Conservation (phyloP, 352 stramenopile genomes). For the Phytopythium montanum region DNA sequence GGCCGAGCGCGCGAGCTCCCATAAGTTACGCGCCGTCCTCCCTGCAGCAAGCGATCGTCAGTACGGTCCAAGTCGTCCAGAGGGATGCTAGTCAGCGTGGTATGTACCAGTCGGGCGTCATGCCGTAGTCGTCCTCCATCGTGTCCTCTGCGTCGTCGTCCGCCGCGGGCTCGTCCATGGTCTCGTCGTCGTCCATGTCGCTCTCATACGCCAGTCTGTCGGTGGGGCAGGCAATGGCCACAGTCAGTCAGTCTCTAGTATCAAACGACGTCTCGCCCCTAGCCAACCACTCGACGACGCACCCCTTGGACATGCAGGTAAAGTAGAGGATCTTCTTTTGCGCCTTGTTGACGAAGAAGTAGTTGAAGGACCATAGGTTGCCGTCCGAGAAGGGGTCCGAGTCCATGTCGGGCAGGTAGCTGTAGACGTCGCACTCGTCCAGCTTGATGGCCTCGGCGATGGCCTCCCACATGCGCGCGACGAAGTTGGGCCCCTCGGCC, state of each 20-base stretch:
- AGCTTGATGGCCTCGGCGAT: conserved; percentile 84
- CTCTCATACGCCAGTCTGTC: conserved; percentile 54
- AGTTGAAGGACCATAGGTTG: conserved; percentile 94
- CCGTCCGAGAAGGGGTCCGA: conserved; percentile 91
- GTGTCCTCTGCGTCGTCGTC: conserved; percentile 78
- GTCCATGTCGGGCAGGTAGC: conserved; percentile 93
- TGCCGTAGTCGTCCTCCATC: conserved; percentile 84
- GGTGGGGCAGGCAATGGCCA: too few relatives aligned
- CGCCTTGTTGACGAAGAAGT: conserved; percentile 94
- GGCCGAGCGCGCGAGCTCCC: background rate
- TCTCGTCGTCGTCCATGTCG: conserved; percentile 77
- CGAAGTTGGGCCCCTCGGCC: conserved; percentile 97
- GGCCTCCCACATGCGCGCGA: conserved; percentile 97
- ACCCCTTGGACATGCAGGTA: conserved; percentile 89
- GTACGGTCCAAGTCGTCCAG: too few relatives aligned
- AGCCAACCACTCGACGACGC: too few relatives aligned
- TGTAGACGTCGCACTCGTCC: conserved; percentile 91
- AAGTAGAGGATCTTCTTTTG: conserved; percentile 94
- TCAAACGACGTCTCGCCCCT: too few relatives aligned
- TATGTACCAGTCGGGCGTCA: conserved; percentile 77
- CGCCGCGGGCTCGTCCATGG: conserved; percentile 62
- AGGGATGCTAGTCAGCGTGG: too few relatives aligned
- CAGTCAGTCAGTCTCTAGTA: background rate
- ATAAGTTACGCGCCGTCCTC: conserved; percentile 53
- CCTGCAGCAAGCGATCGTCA: conserved; percentile 16